Evolutionary conservation across 306 rosid genomes (phyloP).

Genomic region (Begonia loranthoides): DNA sequence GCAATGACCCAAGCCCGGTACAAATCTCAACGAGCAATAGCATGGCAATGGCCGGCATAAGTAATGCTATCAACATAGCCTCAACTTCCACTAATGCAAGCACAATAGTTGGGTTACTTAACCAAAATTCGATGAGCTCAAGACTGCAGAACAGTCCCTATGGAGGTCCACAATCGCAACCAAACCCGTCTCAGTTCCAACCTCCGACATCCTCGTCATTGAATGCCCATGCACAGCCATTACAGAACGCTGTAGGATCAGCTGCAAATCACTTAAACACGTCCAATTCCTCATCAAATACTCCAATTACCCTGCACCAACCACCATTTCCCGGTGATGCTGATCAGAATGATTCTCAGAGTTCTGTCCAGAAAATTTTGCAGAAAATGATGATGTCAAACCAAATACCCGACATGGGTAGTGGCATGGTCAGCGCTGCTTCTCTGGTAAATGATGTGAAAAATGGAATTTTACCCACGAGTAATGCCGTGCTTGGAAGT

Average conservation of each 20-base stretch:
- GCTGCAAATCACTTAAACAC: constrained; percentile 57
- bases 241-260: constrained; percentile 37
- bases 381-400: constrained; percentile 68
- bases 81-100: constrained; percentile 67
- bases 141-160: constrained; percentile 81
- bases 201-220: constrained; percentile 66
- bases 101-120: constrained; percentile 89
- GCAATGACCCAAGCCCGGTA: constrained; percentile 41
- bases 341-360: constrained; percentile 60
- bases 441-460: constrained; percentile 58
- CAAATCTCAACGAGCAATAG: constrained; percentile 52
- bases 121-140: constrained; percentile 86
- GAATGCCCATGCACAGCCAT: constrained; percentile 62
- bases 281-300: constrained; percentile 56
- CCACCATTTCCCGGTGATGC: constrained; percentile 62
- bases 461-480: constrained; percentile 42
- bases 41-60: constrained; percentile 66
- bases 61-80: constrained; percentile 42
- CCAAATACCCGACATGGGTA: constrained; percentile 48
- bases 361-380: constrained; percentile 74
- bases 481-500: constrained; percentile 27
- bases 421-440: constrained; percentile 14
- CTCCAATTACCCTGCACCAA: constrained; percentile 54
- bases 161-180: constrained; percentile 67
- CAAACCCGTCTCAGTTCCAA: constrained; percentile 72